phyloP scores from a whole-genome alignment of 139 green algal genomes.

The Mesotaenium endlicherianum region DNA sequence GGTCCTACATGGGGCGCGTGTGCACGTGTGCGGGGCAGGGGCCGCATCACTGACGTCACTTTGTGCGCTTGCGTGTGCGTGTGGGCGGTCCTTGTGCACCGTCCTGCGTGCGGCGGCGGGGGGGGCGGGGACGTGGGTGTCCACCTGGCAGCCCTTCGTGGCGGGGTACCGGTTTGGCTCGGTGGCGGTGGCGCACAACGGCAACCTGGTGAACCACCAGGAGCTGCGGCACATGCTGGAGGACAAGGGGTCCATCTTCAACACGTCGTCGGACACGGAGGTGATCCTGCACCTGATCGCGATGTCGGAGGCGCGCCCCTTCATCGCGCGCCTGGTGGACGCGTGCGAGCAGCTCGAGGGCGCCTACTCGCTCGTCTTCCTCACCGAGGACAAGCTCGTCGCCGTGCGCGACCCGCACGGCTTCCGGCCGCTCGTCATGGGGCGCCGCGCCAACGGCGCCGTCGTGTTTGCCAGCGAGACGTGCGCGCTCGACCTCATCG shows the following conservation, averaged over 20 bases:
- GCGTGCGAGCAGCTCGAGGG: slow-evolving; percentile 72
- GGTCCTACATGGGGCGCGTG: too few relatives aligned
- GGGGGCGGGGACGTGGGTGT: too few relatives aligned
- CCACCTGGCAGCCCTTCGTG: slow-evolving; percentile 90
- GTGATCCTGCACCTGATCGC: slow-evolving; percentile 91
- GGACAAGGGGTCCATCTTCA: slow-evolving; percentile 73
- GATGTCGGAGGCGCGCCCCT: slow-evolving; percentile 38
- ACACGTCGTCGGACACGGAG: slow-evolving; percentile 92
- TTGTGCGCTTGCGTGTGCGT: too few relatives aligned
- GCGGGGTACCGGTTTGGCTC: slow-evolving; percentile 94
- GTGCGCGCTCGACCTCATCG: slow-evolving; percentile 96
- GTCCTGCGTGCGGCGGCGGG: not conserved
- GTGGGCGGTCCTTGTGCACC: not conserved
- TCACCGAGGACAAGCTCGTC: slow-evolving; percentile 92
- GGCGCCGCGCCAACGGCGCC: slow-evolving; percentile 56
- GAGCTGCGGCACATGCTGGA: slow-evolving; percentile 72
- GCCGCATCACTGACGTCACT: too few relatives aligned
- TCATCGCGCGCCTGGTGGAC: slow-evolving; percentile 58
- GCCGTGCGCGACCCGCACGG: slow-evolving; percentile 94
- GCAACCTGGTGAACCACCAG: slow-evolving; percentile 97
- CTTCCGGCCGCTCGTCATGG: slow-evolving; percentile 89
- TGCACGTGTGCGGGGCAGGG: too few relatives aligned
- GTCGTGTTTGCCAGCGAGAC: slow-evolving; percentile 90
- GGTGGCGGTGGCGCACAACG: slow-evolving; percentile 98
- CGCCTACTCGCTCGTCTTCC: slow-evolving; percentile 86